Conservation (phyloP, 1,284 basidiomycete species). For the Porogramme epimiltina region DNA sequence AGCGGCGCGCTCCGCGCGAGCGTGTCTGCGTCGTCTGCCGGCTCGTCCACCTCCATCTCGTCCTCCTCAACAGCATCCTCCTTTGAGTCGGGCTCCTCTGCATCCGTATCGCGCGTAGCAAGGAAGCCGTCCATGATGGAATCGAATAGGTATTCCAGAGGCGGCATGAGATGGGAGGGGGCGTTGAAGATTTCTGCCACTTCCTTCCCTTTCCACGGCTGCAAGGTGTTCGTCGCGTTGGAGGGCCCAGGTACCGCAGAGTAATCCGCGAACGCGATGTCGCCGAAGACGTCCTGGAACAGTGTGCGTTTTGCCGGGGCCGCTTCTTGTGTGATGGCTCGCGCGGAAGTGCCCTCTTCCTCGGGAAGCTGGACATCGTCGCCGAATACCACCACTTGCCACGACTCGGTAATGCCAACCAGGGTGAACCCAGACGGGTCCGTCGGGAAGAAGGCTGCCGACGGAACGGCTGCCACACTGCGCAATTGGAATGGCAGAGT, state of each 20-base stretch:
- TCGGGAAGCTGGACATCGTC: slow-evolving; percentile 47
- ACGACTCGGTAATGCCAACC: slow-evolving; percentile 66
- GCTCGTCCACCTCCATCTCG: slow-evolving; percentile 48
- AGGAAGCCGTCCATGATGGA: slow-evolving; percentile 72
- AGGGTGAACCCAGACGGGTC: slow-evolving; percentile 48
- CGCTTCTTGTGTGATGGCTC: slow-evolving; percentile 41
- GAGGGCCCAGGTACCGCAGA: slow-evolving; percentile 23
- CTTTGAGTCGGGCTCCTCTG: slow-evolving; percentile 16
- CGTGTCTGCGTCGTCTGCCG: slow-evolving; percentile 26
- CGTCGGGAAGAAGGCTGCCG: slow-evolving; percentile 29
- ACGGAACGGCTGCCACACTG: slow-evolving; percentile 49
- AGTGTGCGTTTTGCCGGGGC: slow-evolving; percentile 52
- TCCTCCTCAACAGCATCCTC: slow-evolving; percentile 31
- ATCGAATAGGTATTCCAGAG: slow-evolving; percentile 76
- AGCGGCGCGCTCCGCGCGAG: slow-evolving; percentile 25
- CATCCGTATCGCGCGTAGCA: slow-evolving; percentile 31
- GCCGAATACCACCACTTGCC: slow-evolving; percentile 66
- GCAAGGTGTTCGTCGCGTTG: slow-evolving; percentile 18
- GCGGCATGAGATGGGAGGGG: slow-evolving; percentile 81
- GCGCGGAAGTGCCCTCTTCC: slow-evolving; percentile 45
- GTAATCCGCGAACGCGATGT: slow-evolving; percentile 53
- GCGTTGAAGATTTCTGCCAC: slow-evolving; percentile 63
- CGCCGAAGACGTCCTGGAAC: slow-evolving; percentile 86
- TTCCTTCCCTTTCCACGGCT: slow-evolving; percentile 42
- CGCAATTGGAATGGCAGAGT: slow-evolving; percentile 63